Evolutionary conservation across 2,329 filamentous ascomycete genomes (phyloP).

Genomic region (Claviceps fusiformis): DNA sequence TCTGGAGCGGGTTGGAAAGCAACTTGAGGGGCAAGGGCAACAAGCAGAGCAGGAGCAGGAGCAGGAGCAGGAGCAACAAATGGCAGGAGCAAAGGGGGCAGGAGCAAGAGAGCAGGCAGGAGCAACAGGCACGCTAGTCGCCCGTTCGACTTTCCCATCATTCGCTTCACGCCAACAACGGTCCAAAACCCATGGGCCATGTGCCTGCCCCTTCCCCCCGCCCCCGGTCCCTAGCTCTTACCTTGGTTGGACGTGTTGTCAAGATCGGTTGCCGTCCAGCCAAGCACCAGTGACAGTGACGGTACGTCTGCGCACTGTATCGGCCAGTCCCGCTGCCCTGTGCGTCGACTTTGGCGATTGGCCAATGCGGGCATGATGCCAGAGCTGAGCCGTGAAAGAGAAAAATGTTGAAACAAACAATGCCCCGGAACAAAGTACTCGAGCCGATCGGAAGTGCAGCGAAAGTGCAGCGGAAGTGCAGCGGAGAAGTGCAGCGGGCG

Average conservation of each 20-base stretch:
- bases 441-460: background rate
- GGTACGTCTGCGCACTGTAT: background rate
- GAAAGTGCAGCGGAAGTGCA: background rate
- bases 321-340: background rate
- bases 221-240: background rate
- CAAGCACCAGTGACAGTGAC: background rate
- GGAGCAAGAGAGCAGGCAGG: background rate
- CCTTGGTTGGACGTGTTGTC: background rate
- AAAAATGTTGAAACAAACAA: background rate
- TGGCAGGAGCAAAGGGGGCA: background rate
- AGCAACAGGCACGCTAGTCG: background rate
- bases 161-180: background rate
- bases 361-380: background rate
- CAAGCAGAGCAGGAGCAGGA: background rate
- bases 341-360: background rate
- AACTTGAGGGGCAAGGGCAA: background rate
- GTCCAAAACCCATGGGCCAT: background rate
- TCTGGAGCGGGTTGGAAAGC: background rate
- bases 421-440: background rate
- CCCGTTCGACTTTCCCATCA: background rate
- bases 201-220: background rate
- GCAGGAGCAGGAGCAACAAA: background rate
- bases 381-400: background rate
- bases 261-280: background rate
- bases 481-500: background rate